phyloP scores from a whole-genome alignment of 2,329 filamentous ascomycete genomes.

The Pezicula neosporulosa region DNA sequence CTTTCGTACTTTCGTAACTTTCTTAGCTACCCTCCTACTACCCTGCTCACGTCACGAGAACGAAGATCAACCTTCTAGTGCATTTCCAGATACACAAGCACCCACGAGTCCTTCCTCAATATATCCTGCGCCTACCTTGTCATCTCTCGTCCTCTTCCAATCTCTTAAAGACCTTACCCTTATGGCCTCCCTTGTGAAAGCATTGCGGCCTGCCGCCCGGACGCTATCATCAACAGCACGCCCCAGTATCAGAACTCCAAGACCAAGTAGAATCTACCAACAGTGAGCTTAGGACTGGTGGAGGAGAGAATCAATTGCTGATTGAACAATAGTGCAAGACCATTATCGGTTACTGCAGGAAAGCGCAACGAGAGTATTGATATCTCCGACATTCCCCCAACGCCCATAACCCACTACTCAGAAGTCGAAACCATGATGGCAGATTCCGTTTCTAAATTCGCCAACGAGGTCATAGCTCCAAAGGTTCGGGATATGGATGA shows the following conservation, averaged over 20 bases:
- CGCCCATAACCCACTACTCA: conserved; percentile 88
- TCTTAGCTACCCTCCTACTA: neutral
- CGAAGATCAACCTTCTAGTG: neutral
- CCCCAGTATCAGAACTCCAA: conserved; percentile 33
- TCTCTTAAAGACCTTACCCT: conserved; percentile 6
- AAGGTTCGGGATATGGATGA: conserved; percentile 98
- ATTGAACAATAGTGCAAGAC: conserved; percentile 35
- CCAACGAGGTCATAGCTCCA: conserved; percentile 81
- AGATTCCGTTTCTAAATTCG: conserved; percentile 87
- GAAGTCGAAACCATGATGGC: conserved; percentile 88
- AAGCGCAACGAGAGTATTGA: conserved; percentile 53
- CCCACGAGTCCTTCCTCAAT: neutral
- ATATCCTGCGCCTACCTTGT: neutral
- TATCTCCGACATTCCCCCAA: conserved; percentile 77
- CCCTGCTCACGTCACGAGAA: neutral
- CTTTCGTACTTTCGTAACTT: no score
- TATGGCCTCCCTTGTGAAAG: conserved; percentile 46
- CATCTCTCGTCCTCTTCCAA: no score
- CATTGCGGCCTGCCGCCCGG: conserved; percentile 40
- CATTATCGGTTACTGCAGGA: conserved; percentile 57
- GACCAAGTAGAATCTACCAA: conserved; percentile 34
- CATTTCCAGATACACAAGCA: neutral
- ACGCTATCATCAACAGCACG: conserved; percentile 32
- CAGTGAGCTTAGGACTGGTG: conserved; percentile 28
- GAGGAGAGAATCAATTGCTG: neutral